phyloP scores from a whole-genome alignment of 371 early-diverging fungal genomes.

The Rhizopus microsporus region DNA sequence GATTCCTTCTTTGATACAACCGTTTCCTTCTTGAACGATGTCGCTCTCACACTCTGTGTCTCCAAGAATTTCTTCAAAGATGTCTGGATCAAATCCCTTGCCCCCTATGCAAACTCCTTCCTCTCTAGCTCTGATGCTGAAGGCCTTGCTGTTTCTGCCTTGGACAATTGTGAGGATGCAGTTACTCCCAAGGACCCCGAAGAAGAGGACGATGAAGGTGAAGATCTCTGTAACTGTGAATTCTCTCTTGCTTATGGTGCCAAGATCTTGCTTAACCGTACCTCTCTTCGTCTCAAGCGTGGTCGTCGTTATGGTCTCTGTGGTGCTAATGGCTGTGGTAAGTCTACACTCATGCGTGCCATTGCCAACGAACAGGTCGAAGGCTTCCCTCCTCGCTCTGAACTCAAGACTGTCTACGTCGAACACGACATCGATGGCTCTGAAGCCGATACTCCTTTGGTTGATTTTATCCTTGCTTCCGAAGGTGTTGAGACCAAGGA shows the following conservation, averaged over 20 bases:
- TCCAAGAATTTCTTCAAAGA: constrained; percentile 46
- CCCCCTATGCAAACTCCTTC: constrained; percentile 63
- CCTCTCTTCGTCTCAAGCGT: constrained; percentile 71
- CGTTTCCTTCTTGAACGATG: constrained; percentile 46
- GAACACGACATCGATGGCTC: constrained; percentile 81
- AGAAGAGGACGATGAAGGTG: constrained; percentile 52
- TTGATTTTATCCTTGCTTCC: constrained; percentile 67
- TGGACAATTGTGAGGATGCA: constrained; percentile 48
- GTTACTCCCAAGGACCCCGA: constrained; percentile 37
- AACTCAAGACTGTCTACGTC: constrained; percentile 71
- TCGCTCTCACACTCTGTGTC: constrained; percentile 45
- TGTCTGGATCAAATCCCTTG: constrained; percentile 38
- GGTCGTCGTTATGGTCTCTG: constrained; percentile 84
- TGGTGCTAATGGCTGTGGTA: constrained; percentile 88
- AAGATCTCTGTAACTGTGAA: constrained; percentile 79
- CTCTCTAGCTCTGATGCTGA: constrained; percentile 38
- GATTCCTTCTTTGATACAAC: constrained; percentile 28
- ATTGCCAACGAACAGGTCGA: constrained; percentile 76
- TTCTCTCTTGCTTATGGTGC: constrained; percentile 84
- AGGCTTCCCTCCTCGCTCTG: constrained; percentile 75
- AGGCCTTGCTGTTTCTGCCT: constrained; percentile 31
- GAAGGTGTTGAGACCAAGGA: constrained; percentile 57
- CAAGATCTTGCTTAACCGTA: constrained; percentile 79
- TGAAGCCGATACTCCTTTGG: constrained; percentile 64
- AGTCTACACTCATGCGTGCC: constrained; percentile 85